Base-by-base conservation (phyloP, 257 asterid genomes). In the Ajuga chamaepitys region DNA sequence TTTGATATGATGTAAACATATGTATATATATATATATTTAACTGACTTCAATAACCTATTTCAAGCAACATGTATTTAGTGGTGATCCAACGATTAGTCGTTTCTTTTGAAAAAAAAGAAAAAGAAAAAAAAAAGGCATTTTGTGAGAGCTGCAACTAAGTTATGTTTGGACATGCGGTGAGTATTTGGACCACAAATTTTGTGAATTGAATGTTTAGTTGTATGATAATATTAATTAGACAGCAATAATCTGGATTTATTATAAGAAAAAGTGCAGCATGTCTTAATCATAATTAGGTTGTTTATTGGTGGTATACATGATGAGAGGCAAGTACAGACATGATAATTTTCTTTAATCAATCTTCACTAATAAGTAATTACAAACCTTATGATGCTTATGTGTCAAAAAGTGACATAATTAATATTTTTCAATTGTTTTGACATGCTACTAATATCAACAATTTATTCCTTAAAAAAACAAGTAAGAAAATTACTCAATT, bases 301-400 rank as follows among this genome's bases (percentile, higher is more conserved):
- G 12, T 10, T 22, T 45, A 47, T 37, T 76, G 71, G 74, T 76
- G 80, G 77, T 66, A 14, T 74, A 20, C 64, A 71, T 75, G 73
- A 66, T 59, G 68, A 66, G 68, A 69, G 73, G 60, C 48, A 65
- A 75, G 73, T 72, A 68, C 75, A 77, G 64, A 71, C 55, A 75
- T 55, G 77, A 71, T 71, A 76, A 66, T 32, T 38, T 66, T 61
- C 18, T 76, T 62, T 66, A 66, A 66, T 60, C 74, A 75, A 25
- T 44, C 41, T 30, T 51, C 9, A 67, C 35, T 42, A 56, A 14
- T 28, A n/a, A 24, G 7, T 72, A 13, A 40, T 28, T 17, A 20
- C 42, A n/a, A 24, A 37, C n/a, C 9, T 46, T 45, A 40, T 35
- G 68, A 20, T 58, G 58, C 72, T 38, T 64, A 28, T 57, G 46